Evolutionary conservation across 2,329 filamentous ascomycete genomes (phyloP), one percentile per base, ranked within the genome.

Genomic region (Monilinia fructicola): DNA sequence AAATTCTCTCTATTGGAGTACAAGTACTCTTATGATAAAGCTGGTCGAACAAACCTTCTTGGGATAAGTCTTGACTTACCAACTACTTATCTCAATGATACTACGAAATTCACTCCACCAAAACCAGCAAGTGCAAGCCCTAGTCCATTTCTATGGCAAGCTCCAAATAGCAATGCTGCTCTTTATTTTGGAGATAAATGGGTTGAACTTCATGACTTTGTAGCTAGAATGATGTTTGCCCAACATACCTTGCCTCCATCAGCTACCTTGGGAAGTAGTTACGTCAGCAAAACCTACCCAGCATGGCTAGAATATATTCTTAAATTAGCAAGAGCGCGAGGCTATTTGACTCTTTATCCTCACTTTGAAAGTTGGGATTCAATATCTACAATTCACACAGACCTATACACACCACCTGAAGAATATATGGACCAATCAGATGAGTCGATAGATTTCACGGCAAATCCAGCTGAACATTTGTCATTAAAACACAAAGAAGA

Each of bases 151-250:
- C 80, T 96, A 11, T 97, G 93, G 89, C 90, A 97, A 78, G 87
- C 88, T 2, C 93, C 94, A 6, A 90, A 88, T 70, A 91, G 89
- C 74, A 90, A 95, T 70, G 93, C 94, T 0, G 86, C 88, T 14
- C 82, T 99, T 12, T 89, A 94, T 75, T 87, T 95, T 66, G 93
- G 93, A 54, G 86, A 92, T 58, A 93, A 90, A 74, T 99, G 95
- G 95, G 80, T 85, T 16, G 91, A 96, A 72, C 83, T 97, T 12
- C 93, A 97, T 75, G 85, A 87, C 14, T 95, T 96, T 72, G 83
- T 96, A 2, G 85, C 90, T 14, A 67, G 71, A 23, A 31, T 64
- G 1, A 69, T 77, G 7, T 59, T 65, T 35, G 71, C 73, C 10
- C 77, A 78, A 46, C 71, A 72, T 11, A 73, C 73, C n/a, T 72